These are phyloP conservation scores for Trichoderma sp. DNA, from an alignment of 2,329 filamentous ascomycete genomes.

Conservation along the genomic window DNA sequence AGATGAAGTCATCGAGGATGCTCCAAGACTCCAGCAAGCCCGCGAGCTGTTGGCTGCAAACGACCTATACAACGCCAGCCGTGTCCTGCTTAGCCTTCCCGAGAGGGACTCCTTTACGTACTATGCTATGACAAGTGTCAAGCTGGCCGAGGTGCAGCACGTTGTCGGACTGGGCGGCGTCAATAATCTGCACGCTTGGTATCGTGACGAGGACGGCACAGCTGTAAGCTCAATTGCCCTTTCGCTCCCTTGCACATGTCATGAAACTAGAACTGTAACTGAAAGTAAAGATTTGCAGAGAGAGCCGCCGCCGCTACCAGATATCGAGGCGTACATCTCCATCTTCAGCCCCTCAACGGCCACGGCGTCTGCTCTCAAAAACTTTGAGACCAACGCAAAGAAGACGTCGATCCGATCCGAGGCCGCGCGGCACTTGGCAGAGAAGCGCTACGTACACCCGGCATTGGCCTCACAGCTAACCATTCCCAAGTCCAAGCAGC, in stretches of 20 bases:
- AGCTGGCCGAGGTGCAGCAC: constrained; percentile 49
- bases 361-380: constrained; percentile 61
- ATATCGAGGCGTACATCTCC: constrained; percentile 64
- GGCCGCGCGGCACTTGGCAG: constrained; percentile 55
- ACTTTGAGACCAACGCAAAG: constrained; percentile 62
- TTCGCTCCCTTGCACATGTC: neutral
- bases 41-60: constrained; percentile 41
- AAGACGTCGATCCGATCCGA: constrained; percentile 58
- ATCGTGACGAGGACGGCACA: constrained; percentile 39
- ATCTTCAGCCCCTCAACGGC: constrained; percentile 62
- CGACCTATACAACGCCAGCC: constrained; percentile 46
- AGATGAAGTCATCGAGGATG: constrained; percentile 39
- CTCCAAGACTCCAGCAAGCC: constrained; percentile 38
- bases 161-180: constrained; percentile 42
- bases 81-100: constrained; percentile 44
- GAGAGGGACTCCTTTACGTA: constrained; percentile 48
- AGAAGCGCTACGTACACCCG: constrained; percentile 52
- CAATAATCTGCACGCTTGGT: constrained; percentile 52
- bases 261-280: neutral
- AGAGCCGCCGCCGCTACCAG: constrained; percentile 51
- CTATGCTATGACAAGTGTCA: constrained; percentile 51
- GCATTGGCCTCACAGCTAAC: constrained; percentile 39
- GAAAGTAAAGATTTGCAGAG: constrained; percentile 31
- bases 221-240: constrained; percentile 29
- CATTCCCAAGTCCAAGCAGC: constrained; percentile 47